Evolutionary conservation across 345 rosid genomes (phyloP).

Genomic region (Ceriops decandra): DNA sequence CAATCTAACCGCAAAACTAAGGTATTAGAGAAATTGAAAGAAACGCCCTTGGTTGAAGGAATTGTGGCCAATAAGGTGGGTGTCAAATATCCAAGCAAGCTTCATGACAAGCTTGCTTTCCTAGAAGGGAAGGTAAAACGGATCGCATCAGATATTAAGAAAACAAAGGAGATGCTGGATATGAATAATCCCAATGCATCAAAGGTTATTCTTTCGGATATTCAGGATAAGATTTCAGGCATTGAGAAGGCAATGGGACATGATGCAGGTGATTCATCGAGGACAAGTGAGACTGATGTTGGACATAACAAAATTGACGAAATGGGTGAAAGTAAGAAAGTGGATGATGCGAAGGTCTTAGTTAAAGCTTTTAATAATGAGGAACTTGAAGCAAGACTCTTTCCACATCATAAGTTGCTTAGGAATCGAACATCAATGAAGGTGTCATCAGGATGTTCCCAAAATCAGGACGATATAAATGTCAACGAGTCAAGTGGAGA

Average conservation of each 20-base stretch:
- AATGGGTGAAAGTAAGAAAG: constrained; percentile 27
- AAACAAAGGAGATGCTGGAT: constrained; percentile 90
- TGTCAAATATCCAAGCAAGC: constrained; percentile 56
- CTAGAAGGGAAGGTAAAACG: constrained; percentile 94
- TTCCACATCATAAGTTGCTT: constrained; percentile 93
- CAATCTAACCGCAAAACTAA: constrained; percentile 29
- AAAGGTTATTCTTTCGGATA: constrained; percentile 59
- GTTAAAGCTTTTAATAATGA: constrained; percentile 59
- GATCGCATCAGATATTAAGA: constrained; percentile 84
- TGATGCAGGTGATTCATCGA: constrained; percentile 41
- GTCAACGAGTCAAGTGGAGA: constrained; percentile 21
- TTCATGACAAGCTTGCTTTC: constrained; percentile 94
- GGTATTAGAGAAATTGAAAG: constrained; percentile 41
- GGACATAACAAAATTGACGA: constrained; percentile 23
- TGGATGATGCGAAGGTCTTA: constrained; percentile 29
- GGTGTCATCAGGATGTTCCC: constrained; percentile 29
- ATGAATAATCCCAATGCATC: constrained; percentile 79
- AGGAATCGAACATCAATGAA: constrained; percentile 47
- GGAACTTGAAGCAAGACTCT: constrained; percentile 84
- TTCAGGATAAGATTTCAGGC: constrained; percentile 86
- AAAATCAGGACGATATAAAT: constrained; percentile 20
- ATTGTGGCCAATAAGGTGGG: constrained; percentile 15
- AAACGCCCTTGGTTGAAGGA: constrained; percentile 31
- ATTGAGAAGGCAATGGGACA: constrained; percentile 71
- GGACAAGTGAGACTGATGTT: constrained; percentile 24